phyloP scores from a whole-genome alignment of 2,329 filamentous ascomycete genomes.

The Apiospora rasikravindrae region DNA sequence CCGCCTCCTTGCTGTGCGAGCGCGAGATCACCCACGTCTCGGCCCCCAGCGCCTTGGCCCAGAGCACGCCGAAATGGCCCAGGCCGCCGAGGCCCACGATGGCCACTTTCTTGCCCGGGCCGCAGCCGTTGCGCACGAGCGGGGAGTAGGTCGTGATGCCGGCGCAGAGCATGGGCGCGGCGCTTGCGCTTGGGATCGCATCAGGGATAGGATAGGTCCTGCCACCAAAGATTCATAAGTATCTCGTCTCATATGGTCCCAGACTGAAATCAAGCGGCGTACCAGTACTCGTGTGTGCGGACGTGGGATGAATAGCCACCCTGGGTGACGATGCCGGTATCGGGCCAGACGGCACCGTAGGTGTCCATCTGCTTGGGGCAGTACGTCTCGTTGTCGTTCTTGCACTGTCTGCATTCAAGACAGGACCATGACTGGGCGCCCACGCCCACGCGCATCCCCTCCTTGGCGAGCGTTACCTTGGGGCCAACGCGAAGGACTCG shows the following conservation, averaged over 20 bases:
- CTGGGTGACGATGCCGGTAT: conserved; percentile 66
- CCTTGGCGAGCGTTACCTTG: conserved; percentile 65
- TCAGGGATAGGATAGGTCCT: conserved; percentile 78
- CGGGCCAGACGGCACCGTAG: conserved; percentile 62
- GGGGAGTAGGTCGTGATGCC: conserved; percentile 83
- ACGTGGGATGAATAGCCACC: conserved; percentile 69
- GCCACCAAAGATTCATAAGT: neutral
- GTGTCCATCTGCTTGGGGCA: conserved; percentile 66
- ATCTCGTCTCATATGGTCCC: neutral
- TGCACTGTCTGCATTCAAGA: conserved; percentile 67
- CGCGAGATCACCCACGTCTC: conserved; percentile 68
- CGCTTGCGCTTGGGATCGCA: conserved; percentile 63
- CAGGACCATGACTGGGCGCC: conserved; percentile 71
- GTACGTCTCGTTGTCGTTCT: conserved; percentile 60
- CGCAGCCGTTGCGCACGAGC: conserved; percentile 74
- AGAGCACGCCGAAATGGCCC: conserved; percentile 73
- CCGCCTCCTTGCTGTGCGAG: conserved; percentile 63
- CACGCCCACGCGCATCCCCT: conserved; percentile 70
- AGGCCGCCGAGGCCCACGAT: conserved; percentile 76
- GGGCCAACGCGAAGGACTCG: conserved; percentile 70
- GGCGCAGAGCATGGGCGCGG: conserved; percentile 84
- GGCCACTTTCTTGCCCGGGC: conserved; percentile 79
- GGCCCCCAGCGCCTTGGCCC: conserved; percentile 69
- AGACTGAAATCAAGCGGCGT: conserved; percentile 25
- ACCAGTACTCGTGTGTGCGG: conserved; percentile 77